Evolutionary conservation across 1,284 basidiomycete genomes (phyloP).

Genomic region (Porodaedalea pini): DNA sequence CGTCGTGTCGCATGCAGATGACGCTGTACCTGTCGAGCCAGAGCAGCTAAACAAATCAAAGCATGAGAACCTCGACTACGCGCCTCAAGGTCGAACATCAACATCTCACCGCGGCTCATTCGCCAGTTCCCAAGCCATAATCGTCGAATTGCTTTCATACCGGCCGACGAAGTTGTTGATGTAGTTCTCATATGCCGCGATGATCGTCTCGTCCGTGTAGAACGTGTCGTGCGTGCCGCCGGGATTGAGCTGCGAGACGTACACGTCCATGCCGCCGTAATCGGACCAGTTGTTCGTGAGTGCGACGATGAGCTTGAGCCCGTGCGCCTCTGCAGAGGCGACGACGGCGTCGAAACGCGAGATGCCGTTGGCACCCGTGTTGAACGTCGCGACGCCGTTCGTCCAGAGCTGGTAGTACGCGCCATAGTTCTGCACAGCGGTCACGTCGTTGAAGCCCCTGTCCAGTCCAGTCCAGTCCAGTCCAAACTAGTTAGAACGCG

Average conservation of each 20-base stretch:
- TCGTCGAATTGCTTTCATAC: slow-evolving; percentile 39
- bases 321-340: slow-evolving; percentile 52
- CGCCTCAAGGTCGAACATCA: not conserved
- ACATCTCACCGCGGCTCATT: slow-evolving; percentile 25
- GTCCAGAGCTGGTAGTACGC: slow-evolving; percentile 57
- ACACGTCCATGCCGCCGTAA: slow-evolving; percentile 50
- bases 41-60: slow-evolving; percentile 7
- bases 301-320: slow-evolving; percentile 54
- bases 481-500: too few species aligned
- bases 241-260: slow-evolving; percentile 35
- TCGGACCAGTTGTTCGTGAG: slow-evolving; percentile 63
- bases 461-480: too few species aligned
- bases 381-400: slow-evolving; percentile 48
- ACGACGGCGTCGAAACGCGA: slow-evolving; percentile 55
- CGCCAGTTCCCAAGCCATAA: slow-evolving; percentile 37
- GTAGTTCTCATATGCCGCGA: slow-evolving; percentile 40
- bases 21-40: slow-evolving; percentile 21
- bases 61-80: not conserved
- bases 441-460: slow-evolving; percentile 65
- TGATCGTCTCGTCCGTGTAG: slow-evolving; percentile 38
- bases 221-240: slow-evolving; percentile 38
- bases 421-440: slow-evolving; percentile 40
- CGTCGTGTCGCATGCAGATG: slow-evolving; percentile 20
- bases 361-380: slow-evolving; percentile 51
- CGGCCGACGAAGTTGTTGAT: slow-evolving; percentile 37